These are phyloP conservation scores for Aspergillus carbonarius DNA, from an alignment of 2,329 filamentous ascomycete genomes.

Conservation along the genomic window DNA sequence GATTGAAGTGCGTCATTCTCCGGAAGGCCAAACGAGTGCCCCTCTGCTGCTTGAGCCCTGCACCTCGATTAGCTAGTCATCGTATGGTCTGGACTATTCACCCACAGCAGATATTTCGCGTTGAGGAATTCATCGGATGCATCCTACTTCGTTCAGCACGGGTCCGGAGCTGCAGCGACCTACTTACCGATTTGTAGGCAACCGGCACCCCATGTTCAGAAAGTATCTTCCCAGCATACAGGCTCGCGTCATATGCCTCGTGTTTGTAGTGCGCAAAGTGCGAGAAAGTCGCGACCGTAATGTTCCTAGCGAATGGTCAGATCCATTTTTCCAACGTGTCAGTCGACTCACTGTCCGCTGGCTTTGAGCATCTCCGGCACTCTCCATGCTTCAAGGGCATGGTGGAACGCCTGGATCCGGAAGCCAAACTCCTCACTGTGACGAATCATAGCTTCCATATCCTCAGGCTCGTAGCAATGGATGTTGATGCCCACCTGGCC, in stretches of 20 bases:
- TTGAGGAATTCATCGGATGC: not conserved
- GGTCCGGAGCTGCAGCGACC: not conserved
- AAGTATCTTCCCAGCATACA: not conserved
- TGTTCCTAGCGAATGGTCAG: not conserved
- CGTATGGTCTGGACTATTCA: too few species aligned
- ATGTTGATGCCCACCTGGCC: not conserved
- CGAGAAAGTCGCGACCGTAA: not conserved
- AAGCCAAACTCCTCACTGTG: constrained; percentile 1
- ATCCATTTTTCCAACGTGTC: too few species aligned
- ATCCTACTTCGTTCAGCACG: not conserved
- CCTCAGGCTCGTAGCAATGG: not conserved
- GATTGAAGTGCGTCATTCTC: not conserved
- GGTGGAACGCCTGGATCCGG: not conserved
- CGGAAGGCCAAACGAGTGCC: not conserved
- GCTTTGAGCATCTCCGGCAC: not conserved
- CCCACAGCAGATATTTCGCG: not conserved
- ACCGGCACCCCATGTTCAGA: not conserved
- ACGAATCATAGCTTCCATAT: not conserved
- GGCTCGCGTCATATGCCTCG: not conserved
- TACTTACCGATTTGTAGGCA: not conserved
- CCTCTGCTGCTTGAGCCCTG: not conserved
- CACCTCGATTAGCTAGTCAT: not conserved
- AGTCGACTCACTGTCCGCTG: not conserved
- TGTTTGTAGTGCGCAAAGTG: not conserved
- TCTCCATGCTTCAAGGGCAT: not conserved